Base-by-base conservation (phyloP, 2,329 filamentous ascomycete species). In the Hypoxylon sp. region DNA sequence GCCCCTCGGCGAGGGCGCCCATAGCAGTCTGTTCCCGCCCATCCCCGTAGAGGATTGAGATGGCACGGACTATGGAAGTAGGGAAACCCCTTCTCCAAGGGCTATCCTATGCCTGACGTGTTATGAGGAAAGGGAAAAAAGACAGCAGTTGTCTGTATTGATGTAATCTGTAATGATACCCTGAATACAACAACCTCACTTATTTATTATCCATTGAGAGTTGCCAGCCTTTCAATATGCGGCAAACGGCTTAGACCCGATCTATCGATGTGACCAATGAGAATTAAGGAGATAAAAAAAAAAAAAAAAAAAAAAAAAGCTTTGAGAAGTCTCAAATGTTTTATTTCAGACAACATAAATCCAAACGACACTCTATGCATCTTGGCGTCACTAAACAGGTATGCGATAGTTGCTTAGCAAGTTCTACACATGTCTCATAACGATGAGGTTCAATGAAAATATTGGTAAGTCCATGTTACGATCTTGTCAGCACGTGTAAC, bases 21-120 rank as follows among this genome's bases (percentile, higher is more conserved):
- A 75, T 57, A 75, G 76, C 20, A 75, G 74, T 0, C 66, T 87
- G 37, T 87, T 87, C 64, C 85, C 85, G 24, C 82, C 80, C 2
- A 55, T 82, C 20, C 64, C 75, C 3, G 72, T 79, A 0, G 77
- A 79, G 60, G 70, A 72, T 21, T 79, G 64, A 74, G 46, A 2
- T 38, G 6, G 29, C 3, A 15, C 3, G 3, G 5, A 3, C 7
- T 15, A 35, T 17, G 29, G 27, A 3, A 9, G 13, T 11, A 11
- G 8, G 13, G 17, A 33, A 33, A 17, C 3, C 29, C 1, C 29
- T 6, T 15, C 29, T n/a, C n/a, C n/a, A n/a, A 5, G 6, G 13
- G 13, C 29, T 33, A 8, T 21, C 10, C 31, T 20, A 8, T 26
- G n/a, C n/a, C n/a, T n/a, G 20, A 33, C 17, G 4, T 7, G n/a